These are phyloP conservation scores for Enterospora canceri DNA, from an alignment of 371 early-diverging fungal species.

Conservation along the genomic window DNA sequence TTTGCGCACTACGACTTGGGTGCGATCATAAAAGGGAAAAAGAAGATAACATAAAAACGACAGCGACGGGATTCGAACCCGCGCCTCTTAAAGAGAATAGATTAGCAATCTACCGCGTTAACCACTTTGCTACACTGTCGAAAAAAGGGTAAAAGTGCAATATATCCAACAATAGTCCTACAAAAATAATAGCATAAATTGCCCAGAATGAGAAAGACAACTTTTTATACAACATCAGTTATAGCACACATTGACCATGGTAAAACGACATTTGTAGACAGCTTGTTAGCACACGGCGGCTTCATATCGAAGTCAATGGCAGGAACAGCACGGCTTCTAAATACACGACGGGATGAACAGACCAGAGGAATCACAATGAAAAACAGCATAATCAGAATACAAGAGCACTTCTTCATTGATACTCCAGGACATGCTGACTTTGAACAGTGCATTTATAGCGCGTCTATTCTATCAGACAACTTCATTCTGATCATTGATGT, in stretches of 20 bases:
- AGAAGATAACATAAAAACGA: slow-evolving; percentile 57
- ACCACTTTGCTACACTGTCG: slow-evolving; percentile 66
- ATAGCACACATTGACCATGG: slow-evolving; percentile 95
- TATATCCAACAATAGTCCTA: background rate
- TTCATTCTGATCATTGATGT: slow-evolving; percentile 88
- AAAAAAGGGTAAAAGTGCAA: background rate
- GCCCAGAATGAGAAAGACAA: background rate
- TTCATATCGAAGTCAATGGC: slow-evolving; percentile 83
- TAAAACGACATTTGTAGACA: slow-evolving; percentile 95
- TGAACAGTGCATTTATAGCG: slow-evolving; percentile 80
- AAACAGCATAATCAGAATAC: slow-evolving; percentile 75
- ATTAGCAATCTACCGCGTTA: slow-evolving; percentile 71
- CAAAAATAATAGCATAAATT: background rate
- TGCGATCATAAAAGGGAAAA: slow-evolving; percentile 4
- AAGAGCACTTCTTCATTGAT: slow-evolving; percentile 66
- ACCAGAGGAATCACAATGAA: slow-evolving; percentile 98
- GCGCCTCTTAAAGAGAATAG: slow-evolving; percentile 64
- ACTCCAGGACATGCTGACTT: slow-evolving; percentile 99
- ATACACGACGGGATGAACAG: slow-evolving; percentile 94
- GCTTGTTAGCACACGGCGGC: slow-evolving; percentile 82
- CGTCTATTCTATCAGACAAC: slow-evolving; percentile 84
- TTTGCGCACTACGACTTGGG: slow-evolving; percentile 9
- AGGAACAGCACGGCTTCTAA: slow-evolving; percentile 90
- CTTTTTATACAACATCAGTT: slow-evolving; percentile 54
- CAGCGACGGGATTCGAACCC: slow-evolving; percentile 68